Percentiles rank a stretch among this genome's conserved stretches.
phyloP scores from a whole-genome alignment of 1,284 basidiomycete species.

The Tilletia caries region DNA sequence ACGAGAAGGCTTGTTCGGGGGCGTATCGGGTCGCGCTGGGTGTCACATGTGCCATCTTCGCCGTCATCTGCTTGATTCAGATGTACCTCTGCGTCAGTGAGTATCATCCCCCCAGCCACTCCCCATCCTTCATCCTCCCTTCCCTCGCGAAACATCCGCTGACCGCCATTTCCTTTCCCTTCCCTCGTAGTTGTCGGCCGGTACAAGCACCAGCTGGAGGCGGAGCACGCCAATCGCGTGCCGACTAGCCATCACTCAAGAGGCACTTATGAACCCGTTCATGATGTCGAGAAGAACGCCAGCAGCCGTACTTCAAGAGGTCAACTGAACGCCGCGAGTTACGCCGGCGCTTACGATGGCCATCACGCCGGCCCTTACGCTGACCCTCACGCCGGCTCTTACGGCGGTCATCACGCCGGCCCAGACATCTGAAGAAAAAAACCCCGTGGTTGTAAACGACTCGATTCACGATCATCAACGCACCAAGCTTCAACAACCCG shows the following conservation, averaged over 20 bases:
- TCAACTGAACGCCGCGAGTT: too few species aligned
- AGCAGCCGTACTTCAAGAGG: background rate
- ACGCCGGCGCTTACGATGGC: too few species aligned
- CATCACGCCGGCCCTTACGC: too few species aligned
- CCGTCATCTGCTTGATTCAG: background rate
- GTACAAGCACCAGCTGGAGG: constrained; percentile 9
- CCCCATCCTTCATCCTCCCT: background rate
- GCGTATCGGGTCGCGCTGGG: background rate
- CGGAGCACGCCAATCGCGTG: background rate
- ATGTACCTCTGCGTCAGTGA: constrained; percentile 11
- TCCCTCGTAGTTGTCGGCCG: background rate
- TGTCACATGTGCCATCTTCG: background rate
- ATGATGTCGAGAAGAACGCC: constrained; percentile 3
- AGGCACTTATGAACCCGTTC: background rate
- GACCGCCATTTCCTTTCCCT: background rate
- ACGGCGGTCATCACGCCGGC: too few species aligned
- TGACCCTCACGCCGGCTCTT: too few species aligned
- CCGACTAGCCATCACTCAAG: too few species aligned
- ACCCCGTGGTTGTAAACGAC: too few species aligned
- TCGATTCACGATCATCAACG: too few species aligned
- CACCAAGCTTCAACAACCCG: too few species aligned
- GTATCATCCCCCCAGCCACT: too few species aligned
- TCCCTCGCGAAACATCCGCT: background rate
- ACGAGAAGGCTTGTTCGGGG: background rate
- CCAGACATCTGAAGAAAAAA: too few species aligned